These are phyloP conservation scores for Mediolabrus comicus DNA, from an alignment of 108 stramenopile genomes.

Conservation along the genomic window DNA sequence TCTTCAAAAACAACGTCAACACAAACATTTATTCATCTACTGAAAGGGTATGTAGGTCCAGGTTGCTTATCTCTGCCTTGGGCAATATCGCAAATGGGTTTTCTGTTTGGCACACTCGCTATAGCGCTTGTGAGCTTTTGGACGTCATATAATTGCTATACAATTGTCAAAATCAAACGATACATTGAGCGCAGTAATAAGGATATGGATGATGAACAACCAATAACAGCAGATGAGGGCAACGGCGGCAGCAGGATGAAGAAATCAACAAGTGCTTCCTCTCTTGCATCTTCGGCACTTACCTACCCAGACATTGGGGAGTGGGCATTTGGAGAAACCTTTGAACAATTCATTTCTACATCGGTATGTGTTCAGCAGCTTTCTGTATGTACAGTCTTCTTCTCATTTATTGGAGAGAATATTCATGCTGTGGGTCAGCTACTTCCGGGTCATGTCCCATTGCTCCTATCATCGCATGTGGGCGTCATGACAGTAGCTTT, in stretches of 20 bases:
- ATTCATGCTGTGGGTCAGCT: slow-evolving; percentile 46
- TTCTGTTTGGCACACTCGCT: slow-evolving; percentile 36
- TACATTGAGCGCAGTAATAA: slow-evolving; percentile 34
- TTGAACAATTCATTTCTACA: slow-evolving; percentile 53
- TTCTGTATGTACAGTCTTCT: slow-evolving; percentile 77
- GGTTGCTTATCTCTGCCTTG: slow-evolving; percentile 69
- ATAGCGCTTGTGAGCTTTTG: slow-evolving; percentile 49
- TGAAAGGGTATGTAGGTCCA: slow-evolving; percentile 72
- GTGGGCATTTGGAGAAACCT: slow-evolving; percentile 60
- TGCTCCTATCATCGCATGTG: slow-evolving; percentile 18
- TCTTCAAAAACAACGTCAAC: slow-evolving; percentile 38
- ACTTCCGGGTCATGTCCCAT: slow-evolving; percentile 7
- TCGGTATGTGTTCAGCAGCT: slow-evolving; percentile 65
- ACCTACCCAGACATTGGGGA: slow-evolving; percentile 76
- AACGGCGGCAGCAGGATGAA: slow-evolving; percentile 6
- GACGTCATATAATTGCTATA: slow-evolving; percentile 69
- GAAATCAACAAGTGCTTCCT: slow-evolving; percentile 12
- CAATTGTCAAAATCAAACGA: slow-evolving; percentile 62
- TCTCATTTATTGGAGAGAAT: slow-evolving; percentile 74
- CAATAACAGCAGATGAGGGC: not conserved
- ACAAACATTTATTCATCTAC: slow-evolving; percentile 61
- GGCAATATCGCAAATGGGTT: slow-evolving; percentile 64
- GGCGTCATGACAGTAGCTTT: slow-evolving; percentile 55
- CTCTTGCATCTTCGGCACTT: slow-evolving; percentile 33
- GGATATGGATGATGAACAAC: not conserved